A percentile compares a stretch with the other conserved stretches of the same genome.
Conservation (phyloP, 2,329 filamentous ascomycete species). For the Trichoderma sp. region DNA sequence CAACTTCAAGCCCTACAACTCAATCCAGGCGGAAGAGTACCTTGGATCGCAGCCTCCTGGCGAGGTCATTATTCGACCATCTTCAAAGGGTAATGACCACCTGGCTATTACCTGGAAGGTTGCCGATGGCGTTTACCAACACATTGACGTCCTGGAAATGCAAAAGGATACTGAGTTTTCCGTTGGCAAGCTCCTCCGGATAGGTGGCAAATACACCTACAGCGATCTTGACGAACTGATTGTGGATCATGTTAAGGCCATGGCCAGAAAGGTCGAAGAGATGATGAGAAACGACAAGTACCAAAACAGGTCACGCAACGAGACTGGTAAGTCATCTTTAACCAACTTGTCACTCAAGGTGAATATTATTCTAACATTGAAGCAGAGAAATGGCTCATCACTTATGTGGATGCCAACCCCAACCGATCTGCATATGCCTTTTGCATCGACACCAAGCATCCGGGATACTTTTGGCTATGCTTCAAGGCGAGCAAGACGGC, state of each 20-base stretch:
- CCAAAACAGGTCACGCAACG: constrained; percentile 73
- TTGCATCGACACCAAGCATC: constrained; percentile 87
- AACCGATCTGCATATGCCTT: constrained; percentile 92
- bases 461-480: constrained; percentile 92
- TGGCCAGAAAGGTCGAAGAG: constrained; percentile 96
- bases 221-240: constrained; percentile 96
- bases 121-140: constrained; percentile 91
- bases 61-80: constrained; percentile 92
- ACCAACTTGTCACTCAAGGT: background rate
- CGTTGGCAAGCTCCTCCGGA: constrained; percentile 79
- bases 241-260: constrained; percentile 93
- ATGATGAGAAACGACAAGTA: constrained; percentile 94
- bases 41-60: constrained; percentile 81
- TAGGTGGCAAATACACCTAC: constrained; percentile 87
- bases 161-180: constrained; percentile 98
- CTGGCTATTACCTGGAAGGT: constrained; percentile 98
- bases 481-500: constrained; percentile 87
- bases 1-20: constrained; percentile 90
- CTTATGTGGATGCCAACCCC: constrained; percentile 94
- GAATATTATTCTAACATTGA: constrained; percentile 23
- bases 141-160: constrained; percentile 94
- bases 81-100: constrained; percentile 92
- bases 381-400: constrained; percentile 89
- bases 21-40: constrained; percentile 88
- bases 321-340: constrained; percentile 71